Base-by-base conservation (phyloP, 2,329 filamentous ascomycete species). In the Neoarthrinium moseri region DNA sequence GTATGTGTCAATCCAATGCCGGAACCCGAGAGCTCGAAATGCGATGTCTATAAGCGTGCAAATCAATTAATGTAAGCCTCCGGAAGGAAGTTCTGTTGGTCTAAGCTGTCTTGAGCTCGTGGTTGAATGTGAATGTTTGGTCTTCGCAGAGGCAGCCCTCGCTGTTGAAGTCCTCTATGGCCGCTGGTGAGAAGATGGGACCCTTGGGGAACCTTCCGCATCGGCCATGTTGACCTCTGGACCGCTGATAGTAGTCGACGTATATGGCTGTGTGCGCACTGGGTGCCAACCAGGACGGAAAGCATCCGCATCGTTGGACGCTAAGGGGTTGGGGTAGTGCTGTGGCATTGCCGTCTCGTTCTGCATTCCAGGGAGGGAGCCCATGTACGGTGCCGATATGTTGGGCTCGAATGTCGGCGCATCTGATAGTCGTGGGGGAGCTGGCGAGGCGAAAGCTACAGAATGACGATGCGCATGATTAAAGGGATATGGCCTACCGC, bases 391-490 rank as follows among this genome's bases (percentile, higher is more conserved):
- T 10, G 41, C 12, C n/a, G 20, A 23, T 30, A 4, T 44, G 12
- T 29, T 24, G 13, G 30, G 26, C 23, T 34, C 17, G 12, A 15
- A 15, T 11, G 13, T 11, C 18, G 29, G 21, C n/a, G n/a, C 40
- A 13, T 43, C 40, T 34, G 40, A 22, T 15, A 33, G 29, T 13
- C 40, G 40, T 11, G 41, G 11, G 17, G 30, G 27, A 11, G 22
- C 12, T 6, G 41, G 21, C 13, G 41, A 15, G 17, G 20, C 20
- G 7, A 35, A 20, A 5, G 41, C 29, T 15, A 27, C 30, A 5
- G 32, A 36, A 36, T 44, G 32, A 20, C 41, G 32, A 12, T 36
- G 41, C 12, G 10, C 20, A 17, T 35, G 41, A 17, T 20, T 33
- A 5, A 29, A 33, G 6, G 39, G 27, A 22, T 35, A 26, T 10